Base-by-base conservation (phyloP, 257 asterid genomes). In the Lithospermum erythrorhizon region DNA sequence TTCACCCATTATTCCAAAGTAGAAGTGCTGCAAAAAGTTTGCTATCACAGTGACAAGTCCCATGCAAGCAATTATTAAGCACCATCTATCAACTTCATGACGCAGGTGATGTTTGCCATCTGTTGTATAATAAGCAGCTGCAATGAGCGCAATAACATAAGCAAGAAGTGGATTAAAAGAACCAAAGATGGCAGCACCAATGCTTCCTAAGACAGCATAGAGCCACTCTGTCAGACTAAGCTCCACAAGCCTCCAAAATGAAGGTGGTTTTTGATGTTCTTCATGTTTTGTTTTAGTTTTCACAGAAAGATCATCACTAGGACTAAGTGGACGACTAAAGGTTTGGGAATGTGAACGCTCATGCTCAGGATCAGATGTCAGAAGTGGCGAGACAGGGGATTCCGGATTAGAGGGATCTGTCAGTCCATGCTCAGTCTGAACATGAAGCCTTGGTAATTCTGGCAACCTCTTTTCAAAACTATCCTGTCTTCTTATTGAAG, bases 161-260 rank as follows among this genome's bases (percentile, higher is more conserved):
- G 98, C 97, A 71, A 93, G 89, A 51, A 89, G 74, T 62, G 98
- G 98, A 75, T 89, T 93, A 52, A 88, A 89, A 67, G 98, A 88
- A 61, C 98, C 98, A 68, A 93, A 93, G 21, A 86, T 81, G 23
- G 98, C 98, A 67, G 98, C 98, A 48, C 98, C 98, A 22, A 68
- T 89, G 80, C 98, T 89, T 64, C 98, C 98, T 60, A 93, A 78
- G 73, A 93, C 95, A 76, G 97, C 98, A 72, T 86, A 93, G 63
- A 93, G 95, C 98, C 98, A 93, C 58, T 93, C 98, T 21, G 98
- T 97, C 75, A 93, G 89, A 78, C 98, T 93, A 67, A 93, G 97
- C 74, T 93, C 97, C 64, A 89, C 86, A 59, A 93, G 95, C 78
- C 97, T 89, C 95, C 94, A 93, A 54, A 86, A 81, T 11, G 98